Conservation (phyloP, 257 asterid species). For the Capsicum baccatum region DNA sequence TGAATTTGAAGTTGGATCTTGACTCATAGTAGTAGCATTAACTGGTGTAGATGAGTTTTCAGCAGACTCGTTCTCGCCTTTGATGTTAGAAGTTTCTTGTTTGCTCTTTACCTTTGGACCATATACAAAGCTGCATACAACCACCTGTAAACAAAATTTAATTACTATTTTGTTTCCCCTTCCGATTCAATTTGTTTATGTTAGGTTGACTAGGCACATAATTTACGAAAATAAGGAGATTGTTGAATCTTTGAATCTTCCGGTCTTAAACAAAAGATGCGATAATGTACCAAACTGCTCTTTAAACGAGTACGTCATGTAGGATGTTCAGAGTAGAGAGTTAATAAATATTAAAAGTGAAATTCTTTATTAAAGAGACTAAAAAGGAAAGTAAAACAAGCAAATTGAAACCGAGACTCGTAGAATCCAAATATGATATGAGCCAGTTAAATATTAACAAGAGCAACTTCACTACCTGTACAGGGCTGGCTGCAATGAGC, state of each 20-base stretch:
- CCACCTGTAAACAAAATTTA: constrained; percentile 53
- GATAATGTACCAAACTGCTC: too few species aligned
- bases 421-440: background rate
- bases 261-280: background rate
- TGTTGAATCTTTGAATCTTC: background rate
- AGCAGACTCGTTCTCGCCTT: constrained; percentile 46
- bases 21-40: constrained; percentile 43
- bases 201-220: background rate
- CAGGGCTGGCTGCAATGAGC: constrained; percentile 66
- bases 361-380: too few species aligned
- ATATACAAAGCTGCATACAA: constrained; percentile 81
- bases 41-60: constrained; percentile 51
- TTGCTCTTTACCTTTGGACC: constrained; percentile 67
- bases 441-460: background rate
- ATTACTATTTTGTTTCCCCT: background rate
- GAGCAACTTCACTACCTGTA: constrained; percentile 52
- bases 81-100: constrained; percentile 44
- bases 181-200: background rate
- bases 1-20: constrained; percentile 46
- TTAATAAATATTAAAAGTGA: background rate
- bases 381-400: too few species aligned
- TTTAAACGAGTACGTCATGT: background rate
- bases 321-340: background rate
- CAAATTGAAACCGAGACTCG: background rate
- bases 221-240: background rate